Base-by-base conservation (phyloP, 164 flowering plant species). In the Brasenia schreberi region DNA sequence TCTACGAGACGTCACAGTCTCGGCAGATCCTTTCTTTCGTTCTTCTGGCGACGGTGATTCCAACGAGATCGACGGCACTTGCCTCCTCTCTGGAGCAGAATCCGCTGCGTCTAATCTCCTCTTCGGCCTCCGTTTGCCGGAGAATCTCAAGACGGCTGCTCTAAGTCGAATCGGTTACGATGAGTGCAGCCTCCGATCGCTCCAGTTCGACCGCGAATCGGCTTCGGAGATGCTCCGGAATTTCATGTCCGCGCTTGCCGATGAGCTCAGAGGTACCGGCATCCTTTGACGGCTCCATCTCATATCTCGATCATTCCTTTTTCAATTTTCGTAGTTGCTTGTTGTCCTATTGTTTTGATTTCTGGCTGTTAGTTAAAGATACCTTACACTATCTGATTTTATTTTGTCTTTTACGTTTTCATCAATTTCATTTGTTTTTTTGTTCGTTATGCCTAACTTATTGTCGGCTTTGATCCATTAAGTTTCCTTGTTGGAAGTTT, bases 181-280 rank as follows among this genome's bases (percentile, higher is more conserved):
- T 67, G 75, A 59, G 56, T 71, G 14, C 56, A 64, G 65, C 67
- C 81, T 81, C 75, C 66, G 49, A 6, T 14, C n/a, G 19, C 18
- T 72, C 4, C 65, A 76, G 45, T 71, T 85, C 63, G 72, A 71
- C n/a, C 52, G 42, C 3, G 77, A 77, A 5, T 66, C 73, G 61
- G 88, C 86, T 44, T 68, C 69, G 0, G n/a, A 60, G 23, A 63
- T 60, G 43, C 73, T 83, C 14, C 63, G 39, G 19, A 77, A 78
- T 16, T 88, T 78, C 68, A 11, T 89, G 66, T 11, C 63, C 43
- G 85, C 87, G 59, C 74, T 87, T 69, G 88, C 96, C 59, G 87
- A 85, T 72, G 81, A 77, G 73, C 71, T 88, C 10, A 65, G 65
- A 75, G 92, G 92, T 88, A 66, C 16, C 56, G 7, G 66, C 42